Evolutionary conservation across 768 basidiomycete species (phyloP), one percentile per base, ranked within the genome.

Genomic region (Nevesoporus exiguus): DNA sequence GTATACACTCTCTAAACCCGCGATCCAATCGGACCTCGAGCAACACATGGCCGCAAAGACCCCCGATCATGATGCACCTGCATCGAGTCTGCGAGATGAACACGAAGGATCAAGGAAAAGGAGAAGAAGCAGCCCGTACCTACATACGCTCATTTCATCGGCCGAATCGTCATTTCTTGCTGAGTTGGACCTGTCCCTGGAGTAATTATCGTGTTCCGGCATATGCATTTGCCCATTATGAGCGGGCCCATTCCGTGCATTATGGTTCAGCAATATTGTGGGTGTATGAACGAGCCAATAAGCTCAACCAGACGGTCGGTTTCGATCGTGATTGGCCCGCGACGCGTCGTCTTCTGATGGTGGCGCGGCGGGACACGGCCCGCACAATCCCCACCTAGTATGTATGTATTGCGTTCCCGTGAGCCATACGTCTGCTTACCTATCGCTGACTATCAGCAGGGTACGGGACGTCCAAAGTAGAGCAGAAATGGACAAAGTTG

Each of bases 21-120:
- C 58, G 52, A 47, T 8, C 21, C 30, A 31, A 47, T 31, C 58
- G 59, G 59, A 61, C 49, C 44, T 50, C 39, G 48, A 7, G 34
- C 17, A 42, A 27, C 50, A 29, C 27, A 29, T 29, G 27, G 27
- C 27, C n/a, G n/a, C n/a, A n/a, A n/a, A n/a, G n/a, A n/a, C n/a
- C n/a, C n/a, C n/a, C n/a, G n/a, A n/a, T n/a, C n/a, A n/a, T n/a
- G n/a, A n/a, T n/a, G n/a, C n/a, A n/a, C n/a, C n/a, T n/a, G n/a
- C n/a, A n/a, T n/a, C n/a, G n/a, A n/a, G n/a, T n/a, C n/a, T n/a
- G n/a, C n/a, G n/a, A n/a, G n/a, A n/a, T n/a, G n/a, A n/a, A n/a
- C n/a, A n/a, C n/a, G n/a, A n/a, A n/a, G n/a, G n/a, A n/a, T n/a
- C 19, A 46, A 21, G 22, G 27, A 21, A 41, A 41, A 19, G 5